Evolutionary conservation across 352 stramenopile species (phyloP), one percentile per base, ranked within the genome.

Genomic region (Phytophthora fragariae): DNA sequence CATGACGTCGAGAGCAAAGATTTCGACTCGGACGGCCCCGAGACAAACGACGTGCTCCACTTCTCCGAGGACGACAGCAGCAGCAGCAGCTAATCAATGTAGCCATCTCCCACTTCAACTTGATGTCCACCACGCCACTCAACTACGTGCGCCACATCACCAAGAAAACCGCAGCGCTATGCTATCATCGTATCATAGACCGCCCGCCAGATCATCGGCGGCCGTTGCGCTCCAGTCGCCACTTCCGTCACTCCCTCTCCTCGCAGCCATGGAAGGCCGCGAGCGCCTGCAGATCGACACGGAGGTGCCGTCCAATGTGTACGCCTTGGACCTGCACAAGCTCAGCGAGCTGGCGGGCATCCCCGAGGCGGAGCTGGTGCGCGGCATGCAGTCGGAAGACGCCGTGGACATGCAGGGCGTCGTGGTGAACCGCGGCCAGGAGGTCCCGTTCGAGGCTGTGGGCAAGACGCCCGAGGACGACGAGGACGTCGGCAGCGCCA

Each of bases 361-460:
- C 72, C 78, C 86, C 7, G 86, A 91, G 76, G 62, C 60, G 11
- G 88, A 95, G 49, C 77, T 95, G 52, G 85, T 95, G 57, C 73
- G 76, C 8, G 82, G 85, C 35, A 91, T 95, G 86, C 85, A 95
- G 70, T 86, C 76, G 6, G 80, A 92, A 29, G 82, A 92, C 53
- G 85, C 86, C 15, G 85, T 93, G 35, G 86, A 95, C 17, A 93
- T 95, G 84, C 88, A 95, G 60, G 88, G 88, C 62, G 84, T 95
- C 41, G 80, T 95, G 52, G 88, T 95, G 60, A 88, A 91, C 70
- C 79, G 83, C 56, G 86, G 88, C 7, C 83, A 93, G 63, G 85
- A 93, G 14, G 88, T 95, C 44, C 85, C 88, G 5, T 95, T 95
- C 44, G 86, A 95, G 55, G 85, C 85, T 6, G 86, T 95, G 31